These are phyloP conservation scores for Scutellaria barbata DNA, from an alignment of 257 asterid species.

Conservation along the genomic window DNA sequence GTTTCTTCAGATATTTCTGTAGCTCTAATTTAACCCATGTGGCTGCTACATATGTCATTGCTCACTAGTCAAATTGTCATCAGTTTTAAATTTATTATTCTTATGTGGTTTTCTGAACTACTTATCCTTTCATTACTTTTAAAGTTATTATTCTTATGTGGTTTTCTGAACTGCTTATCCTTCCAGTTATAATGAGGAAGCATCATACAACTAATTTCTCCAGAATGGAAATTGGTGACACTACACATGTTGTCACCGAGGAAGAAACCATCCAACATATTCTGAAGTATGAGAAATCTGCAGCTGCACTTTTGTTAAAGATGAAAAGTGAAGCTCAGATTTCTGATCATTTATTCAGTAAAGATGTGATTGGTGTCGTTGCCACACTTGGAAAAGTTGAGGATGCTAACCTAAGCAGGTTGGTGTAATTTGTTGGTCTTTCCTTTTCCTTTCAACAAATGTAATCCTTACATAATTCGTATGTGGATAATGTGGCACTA, in stretches of 20 bases:
- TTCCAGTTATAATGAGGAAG: constrained; percentile 67
- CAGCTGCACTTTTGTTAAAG: constrained; percentile 60
- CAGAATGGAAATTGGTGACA: constrained; percentile 39
- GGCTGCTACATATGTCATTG: constrained; percentile 11
- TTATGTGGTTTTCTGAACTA: too few relatives aligned
- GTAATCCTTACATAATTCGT: too few relatives aligned
- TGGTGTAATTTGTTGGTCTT: constrained; percentile 38
- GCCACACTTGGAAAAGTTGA: constrained; percentile 76
- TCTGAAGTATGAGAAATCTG: constrained; percentile 59
- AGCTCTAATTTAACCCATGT: background rate
- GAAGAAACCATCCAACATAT: constrained; percentile 53
- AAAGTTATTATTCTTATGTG: constrained; percentile 1
- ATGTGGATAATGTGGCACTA: too few relatives aligned
- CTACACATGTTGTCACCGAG: constrained; percentile 41
- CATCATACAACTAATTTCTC: constrained; percentile 41
- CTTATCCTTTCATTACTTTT: too few relatives aligned
- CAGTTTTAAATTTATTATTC: background rate
- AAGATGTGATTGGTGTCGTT: constrained; percentile 76
- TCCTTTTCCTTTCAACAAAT: constrained; percentile 25
- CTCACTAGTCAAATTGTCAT: constrained; percentile 5
- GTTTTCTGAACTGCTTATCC: constrained; percentile 27
- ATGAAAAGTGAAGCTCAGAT: constrained; percentile 51
- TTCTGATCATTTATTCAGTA: constrained; percentile 47
- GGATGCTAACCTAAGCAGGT: constrained; percentile 80
- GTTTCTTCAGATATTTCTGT: constrained; percentile 19